A percentile compares a stretch with the other conserved stretches of the same genome.
Evolutionary conservation across 1,284 basidiomycete species (phyloP).

Genomic region (Heterobasidion annosum): DNA sequence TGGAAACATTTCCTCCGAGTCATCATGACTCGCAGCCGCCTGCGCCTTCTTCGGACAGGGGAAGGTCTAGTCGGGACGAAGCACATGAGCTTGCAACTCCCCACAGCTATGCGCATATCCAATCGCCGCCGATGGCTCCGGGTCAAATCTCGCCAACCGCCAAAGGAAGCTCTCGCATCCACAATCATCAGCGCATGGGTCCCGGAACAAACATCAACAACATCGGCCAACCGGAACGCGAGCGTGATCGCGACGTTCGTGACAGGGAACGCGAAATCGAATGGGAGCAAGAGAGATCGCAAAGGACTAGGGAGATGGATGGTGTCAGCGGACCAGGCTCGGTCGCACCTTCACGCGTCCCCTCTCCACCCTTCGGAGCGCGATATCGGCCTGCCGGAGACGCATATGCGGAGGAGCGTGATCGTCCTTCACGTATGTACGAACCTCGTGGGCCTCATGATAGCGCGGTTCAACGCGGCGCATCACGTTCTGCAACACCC

Average conservation of each 20-base stretch:
- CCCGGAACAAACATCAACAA: conserved; percentile 47
- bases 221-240: conserved; percentile 26
- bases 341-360: conserved; percentile 13
- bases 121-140: neutral
- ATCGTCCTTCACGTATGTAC: neutral
- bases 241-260: conserved; percentile 30
- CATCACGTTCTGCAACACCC: too few species aligned
- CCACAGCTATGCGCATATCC: conserved; percentile 18
- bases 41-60: conserved; percentile 6
- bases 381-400: neutral
- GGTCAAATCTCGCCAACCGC: neutral
- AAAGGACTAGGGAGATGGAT: neutral
- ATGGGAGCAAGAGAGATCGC: conserved; percentile 17
- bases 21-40: conserved; percentile 10
- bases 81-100: conserved; percentile 6
- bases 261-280: conserved; percentile 39
- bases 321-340: neutral
- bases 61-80: conserved; percentile 7
- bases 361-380: conserved; percentile 14
- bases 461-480: too few species aligned
- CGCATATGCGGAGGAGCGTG: conserved; percentile 3
- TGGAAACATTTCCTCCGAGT: conserved; percentile 17
- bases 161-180: conserved; percentile 24
- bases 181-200: conserved; percentile 59
- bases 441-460: neutral